Base-by-base conservation (phyloP, 306 rosid species). In the Inga laurina region DNA sequence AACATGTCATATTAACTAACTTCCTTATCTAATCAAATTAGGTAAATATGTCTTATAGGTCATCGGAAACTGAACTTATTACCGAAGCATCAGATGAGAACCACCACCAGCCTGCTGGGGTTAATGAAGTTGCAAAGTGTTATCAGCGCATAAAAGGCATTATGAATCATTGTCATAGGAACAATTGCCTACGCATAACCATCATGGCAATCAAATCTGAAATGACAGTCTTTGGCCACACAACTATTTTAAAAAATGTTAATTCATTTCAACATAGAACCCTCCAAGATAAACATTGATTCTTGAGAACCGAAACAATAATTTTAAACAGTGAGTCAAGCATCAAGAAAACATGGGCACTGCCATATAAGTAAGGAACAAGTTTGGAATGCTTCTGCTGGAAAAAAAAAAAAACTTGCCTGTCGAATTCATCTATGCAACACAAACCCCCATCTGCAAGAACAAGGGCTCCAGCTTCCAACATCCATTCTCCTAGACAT, bases 381-480 rank as follows among this genome's bases (percentile, higher is more conserved):
- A 37, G 16, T 27, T 21, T 18, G 52, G 34, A 16, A 4, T 57
- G 57, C 13, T 2, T 48, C 52, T 2, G 12, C 43, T 64, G 52
- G 13, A 27, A 27, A 27, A 27, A 13, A 48, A 30, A 7, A 45
- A 39, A 62, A 68, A 77, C 85, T 75, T 84, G 90, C 99, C 96
- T 92, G 79, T 95, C 98, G 84, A 95, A 94, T 90, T 95, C 99
- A 48, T 95, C 99, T 74, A 95, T 95, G 87, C 99, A 95, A 86
- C 99, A 95, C 87, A 95, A 84, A 66, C 99, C 98, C 81, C 99
- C 99, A 86, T 93, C 99, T 51, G 99, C 97, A 75, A 95, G 86
- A 86, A 95, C 99, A 86, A 95, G 99, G 69, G 99, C 99, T 59
- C 99, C 98, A 79, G 97, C 99, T 88, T 93, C 99, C 90, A 95